Base-by-base conservation (phyloP, 352 stramenopile species). In the Phytophthora citrophthora region DNA sequence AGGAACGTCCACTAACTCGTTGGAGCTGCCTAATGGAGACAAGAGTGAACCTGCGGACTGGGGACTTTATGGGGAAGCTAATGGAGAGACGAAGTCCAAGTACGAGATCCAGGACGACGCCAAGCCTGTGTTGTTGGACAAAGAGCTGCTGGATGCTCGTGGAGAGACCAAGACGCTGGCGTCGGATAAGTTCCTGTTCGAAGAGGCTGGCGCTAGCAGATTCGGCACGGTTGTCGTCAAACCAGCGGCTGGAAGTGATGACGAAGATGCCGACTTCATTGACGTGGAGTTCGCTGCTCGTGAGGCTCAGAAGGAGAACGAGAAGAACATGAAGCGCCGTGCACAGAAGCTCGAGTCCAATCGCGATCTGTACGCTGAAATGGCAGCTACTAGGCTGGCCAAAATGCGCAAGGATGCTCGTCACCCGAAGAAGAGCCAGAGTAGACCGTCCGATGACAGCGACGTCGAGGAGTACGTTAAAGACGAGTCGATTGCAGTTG, bases 321-420 rank as follows among this genome's bases (percentile, higher is more conserved):
- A 89, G 49, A 88, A 87, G 60, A 69, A 81, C 24, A 70, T 74
- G 66, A 67, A 72, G 36, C 72, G 74, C 15, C 79, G 79, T 15
- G 73, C 71, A 20, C 79, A 87, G 61, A 92, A 92, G 38, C 75
- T 92, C 48, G 83, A 92, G 61, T 84, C 72, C 40, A 92, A 92
- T 54, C 76, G 79, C 23, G 81, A 92, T 51, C 36, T 85, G 58
- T 90, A 89, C 61, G 83, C 83, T 5, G 80, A 90, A 49, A 90
- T 92, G 81, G 78, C 83, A 9, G 83, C 83, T 0, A 79, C 79
- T 27, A 77, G 83, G 16, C 70, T 92, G 9, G 63, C 59, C 8
- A 64, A 54, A 10, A 89, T 92, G 81, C 76, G 83, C 48, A 88
- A 92, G 56, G 70, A 86, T 18, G 83, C 83, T n/a, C 78, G 81